These are phyloP conservation scores for Ceriops tagal DNA, from an alignment of 345 rosid genomes.

Conservation along the genomic window DNA sequence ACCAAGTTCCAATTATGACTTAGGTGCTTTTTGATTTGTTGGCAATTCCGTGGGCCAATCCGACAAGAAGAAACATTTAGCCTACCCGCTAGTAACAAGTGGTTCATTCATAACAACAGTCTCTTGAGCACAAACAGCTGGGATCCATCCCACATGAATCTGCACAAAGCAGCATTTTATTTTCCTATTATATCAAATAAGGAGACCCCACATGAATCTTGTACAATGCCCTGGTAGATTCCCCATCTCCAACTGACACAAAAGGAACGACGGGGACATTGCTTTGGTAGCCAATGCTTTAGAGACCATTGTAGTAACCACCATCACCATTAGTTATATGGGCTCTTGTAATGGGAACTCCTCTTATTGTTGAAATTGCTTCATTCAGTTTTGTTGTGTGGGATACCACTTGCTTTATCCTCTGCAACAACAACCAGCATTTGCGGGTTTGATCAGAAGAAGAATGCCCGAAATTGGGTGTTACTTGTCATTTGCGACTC, in stretches of 20 bases:
- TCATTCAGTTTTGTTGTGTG: constrained; percentile 62
- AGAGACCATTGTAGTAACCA: constrained; percentile 62
- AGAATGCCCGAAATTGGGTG: background rate
- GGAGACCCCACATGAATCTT: constrained; percentile 12
- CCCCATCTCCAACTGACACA: constrained; percentile 9
- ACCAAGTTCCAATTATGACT: background rate
- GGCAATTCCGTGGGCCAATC: background rate
- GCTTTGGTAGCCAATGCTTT: constrained; percentile 10
- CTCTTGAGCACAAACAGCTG: constrained; percentile 10
- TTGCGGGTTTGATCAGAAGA: background rate
- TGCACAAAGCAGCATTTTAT: constrained; percentile 1
- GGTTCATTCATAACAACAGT: constrained; percentile 4
- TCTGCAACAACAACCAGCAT: constrained; percentile 34
- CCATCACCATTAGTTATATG: constrained; percentile 78
- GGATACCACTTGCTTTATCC: constrained; percentile 66
- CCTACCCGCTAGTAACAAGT: background rate
- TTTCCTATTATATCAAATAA: constrained; percentile 13
- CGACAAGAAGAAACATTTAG: constrained; percentile 1
- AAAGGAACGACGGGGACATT: background rate
- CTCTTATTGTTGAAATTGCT: constrained; percentile 63
- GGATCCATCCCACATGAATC: constrained; percentile 24
- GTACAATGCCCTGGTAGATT: background rate
- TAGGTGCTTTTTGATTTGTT: background rate
- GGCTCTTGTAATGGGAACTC: constrained; percentile 66
- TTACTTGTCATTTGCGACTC: background rate